Evolutionary conservation across 768 basidiomycete species (phyloP), one percentile per base, ranked within the genome.

Genomic region (Leccinum obscurum): DNA sequence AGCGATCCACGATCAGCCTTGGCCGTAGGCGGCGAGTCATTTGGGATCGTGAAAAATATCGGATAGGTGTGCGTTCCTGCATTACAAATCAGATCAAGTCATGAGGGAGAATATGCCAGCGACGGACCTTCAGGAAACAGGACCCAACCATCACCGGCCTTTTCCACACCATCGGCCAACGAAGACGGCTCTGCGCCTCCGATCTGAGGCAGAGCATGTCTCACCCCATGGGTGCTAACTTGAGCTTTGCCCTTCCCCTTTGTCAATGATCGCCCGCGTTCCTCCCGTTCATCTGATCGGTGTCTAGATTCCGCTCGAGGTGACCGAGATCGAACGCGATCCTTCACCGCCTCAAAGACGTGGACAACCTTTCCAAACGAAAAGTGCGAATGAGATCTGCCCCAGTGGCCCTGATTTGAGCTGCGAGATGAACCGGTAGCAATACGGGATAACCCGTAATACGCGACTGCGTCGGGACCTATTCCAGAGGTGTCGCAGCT

Each of bases 31-130:
- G 95, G 93, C 3, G 89, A 81, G 60, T 84, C 81, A 6, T 85
- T 79, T 0, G 96, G 93, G 57, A 99, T 87, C 17, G 87, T 80
- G 72, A 98, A 95, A 14, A 91, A 91, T 68, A 99, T 90, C 3
- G 96, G 96, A 74, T 93, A 98, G 17, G 89, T 93, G 72, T 98
- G 98, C 6, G 86, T 90, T 20, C 95, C 95, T 92, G 65, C 34
- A 60, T 22, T 44, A 9, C 48, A n/a, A 15, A 28, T 96, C 93
- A 17, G 90, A 89, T 65, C 34, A 60, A 17, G 13, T 10, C 8
- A 39, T 34, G 28, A 55, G 26, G 54, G 28, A 56, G 35, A 48
- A 41, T 26, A 22, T 51, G 30, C 73, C 78, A 41, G 32, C 46
- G 24, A 54, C 64, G 20, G 56, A 90, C 94, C 95, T 77, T 90